phyloP scores from a whole-genome alignment of 2,329 filamentous ascomycete genomes.

The Gyromitra esculenta region DNA sequence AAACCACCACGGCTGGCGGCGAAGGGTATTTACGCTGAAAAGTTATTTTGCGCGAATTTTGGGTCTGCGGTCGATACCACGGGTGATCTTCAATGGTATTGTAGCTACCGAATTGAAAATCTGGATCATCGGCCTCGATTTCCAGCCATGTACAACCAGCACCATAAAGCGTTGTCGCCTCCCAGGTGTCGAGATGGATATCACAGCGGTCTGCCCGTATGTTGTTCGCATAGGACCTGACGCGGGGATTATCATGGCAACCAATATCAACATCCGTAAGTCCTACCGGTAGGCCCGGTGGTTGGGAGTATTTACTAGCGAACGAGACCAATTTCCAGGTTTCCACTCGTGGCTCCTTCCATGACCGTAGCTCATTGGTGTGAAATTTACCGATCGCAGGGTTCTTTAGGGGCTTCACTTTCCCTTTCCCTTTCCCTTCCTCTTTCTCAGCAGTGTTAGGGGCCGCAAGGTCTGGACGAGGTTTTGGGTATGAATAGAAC shows the following conservation, averaged over 20 bases:
- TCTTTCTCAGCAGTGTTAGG: too few relatives aligned
- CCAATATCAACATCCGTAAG: background rate
- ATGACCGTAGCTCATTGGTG: constrained; percentile 11
- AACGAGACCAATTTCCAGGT: constrained; percentile 8
- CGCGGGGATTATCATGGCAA: background rate
- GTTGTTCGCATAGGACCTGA: background rate
- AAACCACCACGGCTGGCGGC: constrained; percentile 16
- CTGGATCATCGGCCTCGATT: background rate
- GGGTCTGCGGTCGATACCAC: background rate
- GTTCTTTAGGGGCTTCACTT: background rate
- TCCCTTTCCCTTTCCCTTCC: background rate
- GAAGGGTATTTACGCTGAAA: background rate
- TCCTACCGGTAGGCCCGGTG: background rate
- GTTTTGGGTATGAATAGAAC: too few relatives aligned
- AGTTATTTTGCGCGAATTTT: background rate
- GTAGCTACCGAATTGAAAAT: constrained; percentile 16
- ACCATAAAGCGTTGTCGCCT: background rate
- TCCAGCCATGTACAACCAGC: constrained; percentile 13
- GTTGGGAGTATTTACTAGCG: background rate
- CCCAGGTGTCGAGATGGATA: constrained; percentile 16
- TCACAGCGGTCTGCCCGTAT: background rate
- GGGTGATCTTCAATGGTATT: constrained; percentile 5
- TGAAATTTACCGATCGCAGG: constrained; percentile 3
- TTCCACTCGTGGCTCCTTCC: background rate
- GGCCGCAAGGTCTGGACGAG: too few relatives aligned